phyloP scores from a whole-genome alignment of 495 filamentous ascomycete genomes.

The Barbatosphaeria neglecta region DNA sequence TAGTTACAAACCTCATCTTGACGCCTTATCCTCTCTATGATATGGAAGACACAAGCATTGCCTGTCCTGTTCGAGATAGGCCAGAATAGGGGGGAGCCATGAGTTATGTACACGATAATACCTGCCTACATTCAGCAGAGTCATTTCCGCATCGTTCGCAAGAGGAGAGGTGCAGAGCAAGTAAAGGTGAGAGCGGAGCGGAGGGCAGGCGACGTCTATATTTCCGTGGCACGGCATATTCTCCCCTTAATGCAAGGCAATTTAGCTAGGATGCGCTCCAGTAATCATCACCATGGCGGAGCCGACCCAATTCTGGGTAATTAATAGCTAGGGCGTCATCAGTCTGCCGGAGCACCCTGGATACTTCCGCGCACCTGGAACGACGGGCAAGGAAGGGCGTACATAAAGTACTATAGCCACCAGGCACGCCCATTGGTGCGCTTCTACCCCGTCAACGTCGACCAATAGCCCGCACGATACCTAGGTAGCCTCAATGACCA shows the following conservation, averaged over 20 bases:
- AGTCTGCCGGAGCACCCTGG: no score
- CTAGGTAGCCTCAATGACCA: no score
- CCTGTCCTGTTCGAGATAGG: not conserved
- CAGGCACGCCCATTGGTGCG: no score
- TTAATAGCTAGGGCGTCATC: no score
- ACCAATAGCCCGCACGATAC: no score
- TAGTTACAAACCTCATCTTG: constrained; percentile 5
- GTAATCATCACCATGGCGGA: not conserved
- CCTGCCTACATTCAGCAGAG: not conserved
- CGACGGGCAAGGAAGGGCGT: no score
- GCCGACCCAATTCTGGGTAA: not conserved
- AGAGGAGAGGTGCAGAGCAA: not conserved
- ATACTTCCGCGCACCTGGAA: no score
- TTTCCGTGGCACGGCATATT: not conserved
- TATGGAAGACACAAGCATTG: not conserved
- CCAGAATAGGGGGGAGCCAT: not conserved
- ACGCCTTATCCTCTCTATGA: not conserved
- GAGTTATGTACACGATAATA: no score
- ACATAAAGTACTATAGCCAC: no score
- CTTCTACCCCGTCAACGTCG: no score
- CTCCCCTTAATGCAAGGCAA: not conserved
- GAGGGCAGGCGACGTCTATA: not conserved
- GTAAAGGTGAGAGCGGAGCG: not conserved
- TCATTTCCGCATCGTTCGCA: not conserved
- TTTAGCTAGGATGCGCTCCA: not conserved